Evolutionary conservation across 805 yeast genomes (phyloP).

Genomic region (Yarrowia sp.): DNA sequence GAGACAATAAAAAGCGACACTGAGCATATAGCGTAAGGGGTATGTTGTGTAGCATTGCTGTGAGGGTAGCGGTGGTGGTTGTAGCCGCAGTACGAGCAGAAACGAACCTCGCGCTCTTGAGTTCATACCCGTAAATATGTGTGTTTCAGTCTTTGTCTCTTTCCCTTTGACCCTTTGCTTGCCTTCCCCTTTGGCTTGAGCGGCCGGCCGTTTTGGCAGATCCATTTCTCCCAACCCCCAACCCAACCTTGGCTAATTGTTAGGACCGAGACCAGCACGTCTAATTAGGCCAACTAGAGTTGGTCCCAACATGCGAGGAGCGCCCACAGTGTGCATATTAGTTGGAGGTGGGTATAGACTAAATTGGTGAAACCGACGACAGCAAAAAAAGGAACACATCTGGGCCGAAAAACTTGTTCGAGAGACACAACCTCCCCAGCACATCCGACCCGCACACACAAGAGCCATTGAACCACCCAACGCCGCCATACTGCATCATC

Average conservation of each 20-base stretch:
- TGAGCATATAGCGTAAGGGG: background rate
- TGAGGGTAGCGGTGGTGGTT: background rate
- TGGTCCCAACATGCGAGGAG: conserved; percentile 35
- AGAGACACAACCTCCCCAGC: conserved; percentile 4
- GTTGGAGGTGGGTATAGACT: conserved; percentile 28
- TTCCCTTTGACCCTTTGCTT: conserved; percentile 1
- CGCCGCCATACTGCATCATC: background rate
- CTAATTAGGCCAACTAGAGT: conserved; percentile 29
- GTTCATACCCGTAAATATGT: no score
- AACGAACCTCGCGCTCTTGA: no score
- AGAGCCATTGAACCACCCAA: background rate
- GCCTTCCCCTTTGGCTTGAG: background rate
- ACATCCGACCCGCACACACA: background rate
- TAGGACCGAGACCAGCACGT: conserved; percentile 32
- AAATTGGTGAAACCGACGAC: conserved; percentile 37
- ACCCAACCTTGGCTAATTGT: conserved; percentile 17
- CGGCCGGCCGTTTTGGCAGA: background rate
- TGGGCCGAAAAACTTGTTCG: conserved; percentile 9
- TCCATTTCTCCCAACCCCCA: conserved; percentile 9
- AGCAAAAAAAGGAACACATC: conserved; percentile 27
- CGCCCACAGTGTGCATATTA: conserved; percentile 18
- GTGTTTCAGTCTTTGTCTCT: no score
- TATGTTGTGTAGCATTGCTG: background rate
- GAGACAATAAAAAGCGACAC: background rate
- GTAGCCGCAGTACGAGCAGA: no score